Base-by-base conservation (phyloP, 495 filamentous ascomycete species). In the Monascus purpureus region DNA sequence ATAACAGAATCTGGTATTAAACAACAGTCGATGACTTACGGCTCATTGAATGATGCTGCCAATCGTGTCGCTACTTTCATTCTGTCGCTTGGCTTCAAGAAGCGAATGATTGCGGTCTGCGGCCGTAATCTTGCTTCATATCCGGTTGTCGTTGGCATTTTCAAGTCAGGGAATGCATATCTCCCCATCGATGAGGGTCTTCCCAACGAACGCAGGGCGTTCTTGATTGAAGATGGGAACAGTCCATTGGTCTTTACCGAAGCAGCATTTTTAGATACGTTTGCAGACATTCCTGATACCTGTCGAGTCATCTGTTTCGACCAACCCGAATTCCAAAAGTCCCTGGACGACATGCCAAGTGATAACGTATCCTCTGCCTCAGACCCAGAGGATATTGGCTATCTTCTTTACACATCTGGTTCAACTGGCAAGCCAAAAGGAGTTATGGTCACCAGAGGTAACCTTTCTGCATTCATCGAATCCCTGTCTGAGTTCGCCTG, bases 391-490 rank as follows among this genome's bases (percentile, higher is more conserved):
- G 90, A 97, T 46, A 83, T 85, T 13, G 73, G 93, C 13, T 97
- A 96, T 68, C 66, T 95, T 31, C 73, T 97, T 28, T 97, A 95
- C 53, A 97, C 90, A 0, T 96, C 90, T 15, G 90, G 90, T 2
- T 95, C 88, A 0, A 97, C 90, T 1, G 90, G 90, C 17, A 94
- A 93, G 61, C 90, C 90, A 13, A 97, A 97, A 67, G 90, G 90
- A 52, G 82, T 95, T 22, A 85, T 96, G 81, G 50, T 62, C 25
- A 62, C 58, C 15, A 55, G 61, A 34, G 52, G 49, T 7, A 65
- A 64, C 33, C 60, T 67, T 39, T 49, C 52, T 0, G 59, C 63
- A 2, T 67, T 67, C 32, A 52, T 55, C 37, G 61, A 56, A 46
- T 57, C 42, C 17, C 47, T 41, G 40, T 57, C 39, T 8, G 46